Base-by-base conservation (phyloP, 257 asterid genomes). In the Primulina huaijiensis region DNA sequence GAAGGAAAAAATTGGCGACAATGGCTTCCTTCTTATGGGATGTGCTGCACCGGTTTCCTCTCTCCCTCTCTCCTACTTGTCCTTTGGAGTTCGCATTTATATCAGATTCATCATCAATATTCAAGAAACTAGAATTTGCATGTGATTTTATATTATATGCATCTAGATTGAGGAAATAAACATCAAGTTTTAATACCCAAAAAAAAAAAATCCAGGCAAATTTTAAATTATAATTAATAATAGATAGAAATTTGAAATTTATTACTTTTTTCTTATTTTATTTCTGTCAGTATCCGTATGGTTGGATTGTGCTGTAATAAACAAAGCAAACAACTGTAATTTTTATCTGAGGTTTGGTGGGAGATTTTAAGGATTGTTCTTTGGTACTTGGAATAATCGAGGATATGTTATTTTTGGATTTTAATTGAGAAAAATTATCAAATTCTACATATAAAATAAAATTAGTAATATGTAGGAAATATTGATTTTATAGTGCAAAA, bases 81-180 rank as follows among this genome's bases (percentile, higher is more conserved):
- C 55, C 60, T 6, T 69, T 66, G 53, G 53, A 72, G 29, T 21
- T 29, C 43, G 72, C 77, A 20, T 64, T 56, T 73, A 43, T 43
- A 14, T 4, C 6, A 43, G 53, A 43, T 43, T 14, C 3, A 3
- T 27, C 29, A 27, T 27, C 29, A 27, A 27, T 38, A 30, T 30
- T 30, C 33, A 30, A 30, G 33, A 30, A 30, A 30, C 33, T 30
- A 30, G 33, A 30, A 30, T 38, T 38, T 7, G 40, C 46, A 38
- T 38, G 46, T 38, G 46, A 2, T 38, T 38, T 27, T 27, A 27
- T 27, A 27, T 1, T 27, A 27, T 27, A 27, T 27, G 29, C 29
- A 27, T 27, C 29, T 27, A 27, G 29, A 27, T 43, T 43, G 53
- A 43, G 7, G 19, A 43, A 43, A 43, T 43, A 43, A 43, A 43